phyloP scores from a whole-genome alignment of 768 basidiomycete species.

The Naganishia vishniacii region DNA sequence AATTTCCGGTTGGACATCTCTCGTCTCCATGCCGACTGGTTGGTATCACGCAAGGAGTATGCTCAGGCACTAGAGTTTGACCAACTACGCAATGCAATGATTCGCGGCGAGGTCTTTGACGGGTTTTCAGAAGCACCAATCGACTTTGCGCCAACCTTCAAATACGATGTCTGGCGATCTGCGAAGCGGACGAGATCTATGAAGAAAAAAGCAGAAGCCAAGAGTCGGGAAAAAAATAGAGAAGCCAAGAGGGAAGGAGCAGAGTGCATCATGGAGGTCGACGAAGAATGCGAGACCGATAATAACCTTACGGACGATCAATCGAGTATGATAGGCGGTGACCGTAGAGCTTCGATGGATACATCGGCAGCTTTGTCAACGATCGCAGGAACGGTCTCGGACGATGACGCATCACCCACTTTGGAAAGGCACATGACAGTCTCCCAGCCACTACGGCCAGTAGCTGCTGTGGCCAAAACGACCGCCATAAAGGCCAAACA shows the following conservation, averaged over 20 bases:
- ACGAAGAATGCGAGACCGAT: slow-evolving; percentile 48
- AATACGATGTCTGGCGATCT: slow-evolving; percentile 71
- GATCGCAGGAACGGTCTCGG: slow-evolving; percentile 33
- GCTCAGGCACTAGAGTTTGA: slow-evolving; percentile 82
- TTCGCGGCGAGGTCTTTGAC: slow-evolving; percentile 57
- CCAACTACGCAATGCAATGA: slow-evolving; percentile 74
- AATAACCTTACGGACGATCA: slow-evolving; percentile 56
- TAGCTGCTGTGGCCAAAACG: slow-evolving; percentile 36
- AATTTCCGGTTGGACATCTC: slow-evolving; percentile 88
- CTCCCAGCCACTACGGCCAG: slow-evolving; percentile 25
- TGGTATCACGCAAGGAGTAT: slow-evolving; percentile 57
- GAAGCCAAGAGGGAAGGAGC: slow-evolving; percentile 38
- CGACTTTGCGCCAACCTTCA: slow-evolving; percentile 87
- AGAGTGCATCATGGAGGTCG: slow-evolving; percentile 48
- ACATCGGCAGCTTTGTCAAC: slow-evolving; percentile 28
- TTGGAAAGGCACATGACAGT: slow-evolving; percentile 21
- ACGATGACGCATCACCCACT: slow-evolving; percentile 30
- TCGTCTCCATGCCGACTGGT: slow-evolving; percentile 88
- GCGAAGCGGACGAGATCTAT: slow-evolving; percentile 50
- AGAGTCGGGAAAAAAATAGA: slow-evolving; percentile 27
- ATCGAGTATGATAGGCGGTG: slow-evolving; percentile 48
- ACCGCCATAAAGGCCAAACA: slow-evolving; percentile 43
- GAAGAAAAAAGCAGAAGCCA: slow-evolving; percentile 38
- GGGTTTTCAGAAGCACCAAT: slow-evolving; percentile 78
- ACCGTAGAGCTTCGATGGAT: slow-evolving; percentile 27